Conservation (phyloP, 2,329 filamentous ascomycete genomes). For the Microsporum ferrugineum region DNA sequence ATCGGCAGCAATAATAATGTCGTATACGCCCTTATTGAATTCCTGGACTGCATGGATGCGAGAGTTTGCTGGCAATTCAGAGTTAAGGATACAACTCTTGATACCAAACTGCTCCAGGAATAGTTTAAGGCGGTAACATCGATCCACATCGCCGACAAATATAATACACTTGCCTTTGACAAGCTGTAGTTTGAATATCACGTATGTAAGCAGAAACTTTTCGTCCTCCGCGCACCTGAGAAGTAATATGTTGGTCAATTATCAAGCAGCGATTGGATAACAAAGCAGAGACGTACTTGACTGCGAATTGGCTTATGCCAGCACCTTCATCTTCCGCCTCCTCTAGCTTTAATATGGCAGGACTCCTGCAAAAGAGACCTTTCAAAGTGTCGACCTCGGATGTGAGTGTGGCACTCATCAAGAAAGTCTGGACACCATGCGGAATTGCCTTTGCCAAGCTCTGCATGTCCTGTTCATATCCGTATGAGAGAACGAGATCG, state of each 20-base stretch:
- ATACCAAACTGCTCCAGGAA: conserved; percentile 97
- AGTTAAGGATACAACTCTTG: conserved; percentile 85
- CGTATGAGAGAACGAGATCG: conserved; percentile 85
- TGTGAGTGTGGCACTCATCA: conserved; percentile 89
- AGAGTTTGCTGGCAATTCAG: conserved; percentile 84
- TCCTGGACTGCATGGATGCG: conserved; percentile 90
- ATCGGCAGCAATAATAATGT: conserved; percentile 94
- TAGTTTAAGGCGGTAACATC: conserved; percentile 83
- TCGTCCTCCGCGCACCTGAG: conserved; percentile 81
- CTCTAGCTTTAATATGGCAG: conserved; percentile 68
- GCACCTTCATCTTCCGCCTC: conserved; percentile 67
- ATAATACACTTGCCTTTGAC: conserved; percentile 86
- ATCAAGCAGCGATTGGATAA: conserved; percentile 12
- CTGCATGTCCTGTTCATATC: conserved; percentile 81
- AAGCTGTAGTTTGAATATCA: conserved; percentile 88
- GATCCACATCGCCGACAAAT: conserved; percentile 76
- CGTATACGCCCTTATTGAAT: conserved; percentile 93
- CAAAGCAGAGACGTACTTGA: conserved; percentile 47
- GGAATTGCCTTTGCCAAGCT: conserved; percentile 67
- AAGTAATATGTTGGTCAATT: conserved; percentile 8
- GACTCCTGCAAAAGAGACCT: conserved; percentile 70
- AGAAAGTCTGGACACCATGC: conserved; percentile 73
- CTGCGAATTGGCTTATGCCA: conserved; percentile 73
- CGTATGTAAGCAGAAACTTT: conserved; percentile 84
- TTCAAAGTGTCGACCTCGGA: conserved; percentile 79